Base-by-base conservation (phyloP, 2,329 filamentous ascomycete species). In the Phyllosticta citriasiana region DNA sequence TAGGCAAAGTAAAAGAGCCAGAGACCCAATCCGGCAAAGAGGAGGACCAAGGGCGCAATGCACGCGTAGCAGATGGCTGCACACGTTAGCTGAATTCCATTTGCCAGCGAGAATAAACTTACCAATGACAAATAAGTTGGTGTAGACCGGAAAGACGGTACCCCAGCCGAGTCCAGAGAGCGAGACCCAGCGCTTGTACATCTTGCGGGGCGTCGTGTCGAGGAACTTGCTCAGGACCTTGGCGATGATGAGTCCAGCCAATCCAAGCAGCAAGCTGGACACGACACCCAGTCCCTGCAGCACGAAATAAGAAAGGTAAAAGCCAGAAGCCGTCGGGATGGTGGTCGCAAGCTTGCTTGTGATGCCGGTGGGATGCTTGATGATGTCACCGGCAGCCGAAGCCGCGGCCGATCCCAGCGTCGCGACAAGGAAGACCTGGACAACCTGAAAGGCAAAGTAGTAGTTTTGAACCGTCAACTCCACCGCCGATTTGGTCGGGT, bases 241-340 rank as follows among this genome's bases (percentile, higher is more conserved):
- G 70, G 88, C 89, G 30, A 95, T 74, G 55, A 92, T 74, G 57
- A 97, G 81, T 16, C 91, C 90, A 22, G 76, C 78, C 55, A 88
- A 81, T 67, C 95, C 90, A 2, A 95, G 79, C 4, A 97, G 74
- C 1, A 88, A 83, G 55, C 86, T 83, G 0, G 89, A 82, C 3
- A 91, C 88, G 64, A 93, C 85, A 1, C 87, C 87, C 62, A 97
- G 74, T 35, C 93, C 95, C 74, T 97, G 94, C 2, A 99, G 84
- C 33, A 97, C 84, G 66, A 99, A 95, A 76, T 97, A 99, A 0
- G 88, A 90, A 22, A 97, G 87, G 74, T 97, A 99, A 71, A 97
- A 95, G 76, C 96, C 97, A 63, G 91, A 92, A 0, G 91, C 86
- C 61, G 84, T 86, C 19, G 94, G 94, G 5, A 99, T 79, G 62